Base-by-base conservation (phyloP, 208 protist genomes). In the Wallacemonas sp. region DNA sequence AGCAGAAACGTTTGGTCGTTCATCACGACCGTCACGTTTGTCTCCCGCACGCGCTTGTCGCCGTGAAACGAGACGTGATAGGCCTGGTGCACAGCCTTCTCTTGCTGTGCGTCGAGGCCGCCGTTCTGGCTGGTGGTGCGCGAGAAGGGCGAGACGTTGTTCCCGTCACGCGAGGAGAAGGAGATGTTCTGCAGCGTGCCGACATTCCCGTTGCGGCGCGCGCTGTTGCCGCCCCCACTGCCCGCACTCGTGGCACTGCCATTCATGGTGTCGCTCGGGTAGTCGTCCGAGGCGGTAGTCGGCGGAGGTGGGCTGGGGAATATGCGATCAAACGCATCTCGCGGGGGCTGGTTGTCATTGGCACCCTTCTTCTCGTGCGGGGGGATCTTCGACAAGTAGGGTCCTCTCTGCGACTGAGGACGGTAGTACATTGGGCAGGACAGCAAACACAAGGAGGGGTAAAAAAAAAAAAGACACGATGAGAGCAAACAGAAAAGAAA, bases 21-120 rank as follows among this genome's bases (percentile, higher is more conserved):
- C n/a, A 83, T 32, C 46, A 81, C 66, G n/a, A 56, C 52, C 2
- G 11, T 58, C n/a, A 87, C 80, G 27, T 43, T 62, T 5, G 71
- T 85, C 72, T 83, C 76, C 63, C 82, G 80, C 27, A 95, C 77
- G 23, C 83, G 76, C 21, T 78, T 71, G 58, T 94, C 77, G 16
- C 77, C 77, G 32, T 68, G 48, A 48, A 92, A 92, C 19, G 70
- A 74, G 21, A 79, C 55, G 32, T 74, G 69, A 77, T 82, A 93
- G 26, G 85, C 83, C 4, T 24, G 58, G 70, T 80, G 65, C 29
- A 86, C 55, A 52, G 80, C 88, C 21, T 76, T 72, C 19, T 68
- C 60, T 54, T 85, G 74, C 32, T 60, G 41, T 14, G 73, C 67
- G 41, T 88, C 75, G 2, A 74, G 60, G 14, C 21, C 52, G 24